Percentiles rank a stretch among this genome's conserved stretches.
phyloP scores from a whole-genome alignment of 2,329 filamentous ascomycete species.

The Boeremia lycopersici region DNA sequence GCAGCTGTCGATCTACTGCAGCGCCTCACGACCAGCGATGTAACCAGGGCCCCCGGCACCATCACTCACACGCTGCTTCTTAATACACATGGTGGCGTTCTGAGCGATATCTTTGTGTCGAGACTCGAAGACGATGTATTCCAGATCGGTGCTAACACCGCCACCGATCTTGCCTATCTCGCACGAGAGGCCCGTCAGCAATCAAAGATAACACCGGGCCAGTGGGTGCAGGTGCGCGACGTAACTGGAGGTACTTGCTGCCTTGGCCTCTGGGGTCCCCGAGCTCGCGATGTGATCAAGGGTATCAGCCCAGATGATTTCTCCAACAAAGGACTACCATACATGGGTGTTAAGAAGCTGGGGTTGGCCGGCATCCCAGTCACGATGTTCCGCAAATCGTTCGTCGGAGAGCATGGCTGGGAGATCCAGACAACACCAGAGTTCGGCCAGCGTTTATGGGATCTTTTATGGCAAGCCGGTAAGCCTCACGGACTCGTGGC shows the following conservation, averaged over 20 bases:
- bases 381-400: slow-evolving; percentile 61
- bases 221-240: slow-evolving; percentile 61
- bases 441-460: slow-evolving; percentile 64
- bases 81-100: slow-evolving; percentile 59
- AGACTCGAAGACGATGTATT: slow-evolving; percentile 57
- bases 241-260: slow-evolving; percentile 66
- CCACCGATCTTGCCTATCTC: slow-evolving; percentile 62
- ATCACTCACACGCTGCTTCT: slow-evolving; percentile 65
- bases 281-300: slow-evolving; percentile 58
- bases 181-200: slow-evolving; percentile 59
- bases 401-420: slow-evolving; percentile 67
- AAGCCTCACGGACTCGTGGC: slow-evolving; percentile 62
- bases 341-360: slow-evolving; percentile 57
- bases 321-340: slow-evolving; percentile 54
- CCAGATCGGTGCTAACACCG: slow-evolving; percentile 63
- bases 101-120: slow-evolving; percentile 64
- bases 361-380: slow-evolving; percentile 63
- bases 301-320: slow-evolving; percentile 56
- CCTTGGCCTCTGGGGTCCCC: slow-evolving; percentile 68
- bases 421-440: slow-evolving; percentile 67
- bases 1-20: slow-evolving; percentile 63
- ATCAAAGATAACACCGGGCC: slow-evolving; percentile 46
- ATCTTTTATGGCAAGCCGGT: slow-evolving; percentile 61
- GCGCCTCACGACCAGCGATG: slow-evolving; percentile 58
- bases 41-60: slow-evolving; percentile 55